Base-by-base conservation (phyloP, 306 rosid species). In the Cercis canadensis region DNA sequence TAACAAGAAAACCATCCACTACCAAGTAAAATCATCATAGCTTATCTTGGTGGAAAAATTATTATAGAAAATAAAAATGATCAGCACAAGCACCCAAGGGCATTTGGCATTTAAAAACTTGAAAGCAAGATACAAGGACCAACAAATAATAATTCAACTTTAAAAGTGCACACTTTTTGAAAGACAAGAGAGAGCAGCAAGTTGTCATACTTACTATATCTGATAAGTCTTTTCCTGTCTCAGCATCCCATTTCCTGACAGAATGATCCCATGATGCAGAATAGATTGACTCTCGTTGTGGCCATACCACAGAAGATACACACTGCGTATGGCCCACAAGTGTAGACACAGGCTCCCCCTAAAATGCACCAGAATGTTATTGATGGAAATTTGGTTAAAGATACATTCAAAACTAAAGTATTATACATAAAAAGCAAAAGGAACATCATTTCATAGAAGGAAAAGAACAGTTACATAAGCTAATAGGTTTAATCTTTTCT, bases 211-310 rank as follows among this genome's bases (percentile, higher is more conserved):
- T 86, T 88, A 86, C 95, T 33, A 89, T 84, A 81, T 81, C 77
- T 31, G 75, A 54, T 72, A 75, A 39, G 63, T 83, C 85, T 80
- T 86, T 89, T 66, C 97, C 92, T 0, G 87, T 87, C 82, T 90
- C 96, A 0, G 78, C 96, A 65, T 94, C 94, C 99, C 99, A 91
- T 62, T 72, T 80, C 78, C 95, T 84, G 59, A 87, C 65, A 70
- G 97, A 86, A 82, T 91, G 97, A 83, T 94, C 97, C 97, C 96
- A 87, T 0, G 99, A 94, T 31, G 96, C 89, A 75, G 99, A 94
- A 79, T 84, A 94, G 57, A 94, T 87, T 72, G 81, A 73, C 34
- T 82, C 92, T 34, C 50, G 87, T 59, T 86, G 80, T 11, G 92
- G 86, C 99, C 97, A 94, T 61, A 78, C 84, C 52, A 94, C 95